Conservation (phyloP, 352 stramenopile genomes). For the Phytophthora sansomeana region DNA sequence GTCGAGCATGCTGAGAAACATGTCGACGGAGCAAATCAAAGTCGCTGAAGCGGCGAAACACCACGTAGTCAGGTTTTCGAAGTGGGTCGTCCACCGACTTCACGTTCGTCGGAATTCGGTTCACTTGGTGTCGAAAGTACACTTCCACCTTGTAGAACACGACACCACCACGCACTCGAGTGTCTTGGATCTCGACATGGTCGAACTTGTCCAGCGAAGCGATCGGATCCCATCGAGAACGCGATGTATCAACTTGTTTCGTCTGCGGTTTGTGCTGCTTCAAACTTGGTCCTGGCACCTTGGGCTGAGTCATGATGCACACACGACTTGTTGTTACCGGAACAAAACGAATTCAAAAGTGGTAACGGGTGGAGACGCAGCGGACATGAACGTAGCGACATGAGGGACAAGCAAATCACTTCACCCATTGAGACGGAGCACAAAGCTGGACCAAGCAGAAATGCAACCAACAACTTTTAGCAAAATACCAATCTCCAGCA, state of each 20-base stretch:
- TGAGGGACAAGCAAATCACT: slow-evolving; percentile 1
- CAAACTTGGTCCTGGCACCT: background rate
- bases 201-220: slow-evolving; percentile 40
- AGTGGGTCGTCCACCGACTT: background rate
- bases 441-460: background rate
- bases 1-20: slow-evolving; percentile 23
- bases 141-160: slow-evolving; percentile 55
- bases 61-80: slow-evolving; percentile 38
- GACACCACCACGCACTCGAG: slow-evolving; percentile 41
- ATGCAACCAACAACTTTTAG: background rate
- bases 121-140: slow-evolving; percentile 52
- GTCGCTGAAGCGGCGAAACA: slow-evolving; percentile 37
- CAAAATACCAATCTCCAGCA: background rate
- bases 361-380: background rate
- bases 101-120: slow-evolving; percentile 55
- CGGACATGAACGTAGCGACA: background rate
- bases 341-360: slow-evolving; percentile 6
- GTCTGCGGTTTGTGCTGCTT: background rate
- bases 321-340: background rate
- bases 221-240: slow-evolving; percentile 13
- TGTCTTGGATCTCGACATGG: slow-evolving; percentile 42
- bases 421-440: background rate
- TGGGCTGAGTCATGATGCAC: background rate
- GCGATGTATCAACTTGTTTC: background rate
- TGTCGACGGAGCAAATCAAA: slow-evolving; percentile 38